Percentiles rank a stretch among this genome's conserved stretches.
These are phyloP conservation scores for Seiridium unicorne DNA, from an alignment of 2,329 filamentous ascomycete species.

Conservation along the genomic window DNA sequence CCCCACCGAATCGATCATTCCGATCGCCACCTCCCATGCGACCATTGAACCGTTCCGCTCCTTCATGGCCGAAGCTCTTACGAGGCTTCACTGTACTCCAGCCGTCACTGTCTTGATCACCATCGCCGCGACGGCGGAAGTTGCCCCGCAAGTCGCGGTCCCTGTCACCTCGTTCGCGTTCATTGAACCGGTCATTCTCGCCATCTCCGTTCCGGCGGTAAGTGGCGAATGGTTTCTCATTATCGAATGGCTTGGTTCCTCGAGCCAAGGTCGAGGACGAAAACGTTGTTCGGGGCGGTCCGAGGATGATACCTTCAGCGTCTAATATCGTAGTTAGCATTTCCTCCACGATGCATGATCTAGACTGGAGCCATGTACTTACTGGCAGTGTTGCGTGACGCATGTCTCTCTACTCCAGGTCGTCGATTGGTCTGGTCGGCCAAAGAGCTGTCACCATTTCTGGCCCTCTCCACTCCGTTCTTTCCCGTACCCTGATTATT, in stretches of 20 bases:
- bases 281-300: constrained; percentile 80
- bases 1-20: constrained; percentile 35
- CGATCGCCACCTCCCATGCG: constrained; percentile 53
- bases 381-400: constrained; percentile 58
- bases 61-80: constrained; percentile 71
- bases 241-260: constrained; percentile 45
- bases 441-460: constrained; percentile 41
- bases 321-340: constrained; percentile 42
- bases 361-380: constrained; percentile 24
- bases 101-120: constrained; percentile 64
- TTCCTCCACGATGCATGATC: no score
- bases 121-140: constrained; percentile 51
- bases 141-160: constrained; percentile 46
- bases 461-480: constrained; percentile 39
- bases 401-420: constrained; percentile 49
- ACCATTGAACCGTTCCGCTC: constrained; percentile 68
- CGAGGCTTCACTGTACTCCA: constrained; percentile 74
- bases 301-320: constrained; percentile 80
- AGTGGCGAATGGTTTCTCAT: constrained; percentile 53
- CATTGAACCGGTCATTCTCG: constrained; percentile 25
- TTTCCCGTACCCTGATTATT: constrained; percentile 37
- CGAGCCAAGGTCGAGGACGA: constrained; percentile 68
- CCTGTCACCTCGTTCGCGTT: constrained; percentile 42
- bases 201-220: constrained; percentile 54
- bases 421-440: constrained; percentile 52